Evolutionary conservation across 768 basidiomycete genomes (phyloP), one percentile per base, ranked within the genome.

Genomic region (Artomyces pyxidatus): DNA sequence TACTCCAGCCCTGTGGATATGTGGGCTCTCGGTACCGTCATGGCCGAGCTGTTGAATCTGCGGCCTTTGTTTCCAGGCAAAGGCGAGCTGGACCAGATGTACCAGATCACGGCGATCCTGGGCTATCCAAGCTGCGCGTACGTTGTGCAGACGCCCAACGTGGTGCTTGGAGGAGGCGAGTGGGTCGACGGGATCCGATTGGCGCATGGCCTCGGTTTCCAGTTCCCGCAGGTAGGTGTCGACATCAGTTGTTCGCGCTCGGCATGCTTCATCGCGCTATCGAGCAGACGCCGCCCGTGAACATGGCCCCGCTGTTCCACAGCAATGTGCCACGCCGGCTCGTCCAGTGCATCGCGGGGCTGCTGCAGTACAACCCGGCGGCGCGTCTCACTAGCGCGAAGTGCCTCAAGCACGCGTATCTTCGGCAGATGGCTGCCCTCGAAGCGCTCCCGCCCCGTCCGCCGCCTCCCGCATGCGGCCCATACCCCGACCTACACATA

Each of bases 11-110:
- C 9, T 93, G 97, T 19, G 95, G 96, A 98, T 61, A 90, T 97
- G 87, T 98, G 95, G 95, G 95, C 95, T 2, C 70, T 98, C 50
- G 95, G 95, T 10, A 94, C 94, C 5, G 97, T 98, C 65, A 85
- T 98, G 79, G 90, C 92, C 9, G 95, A 98, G 66, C 72, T 96
- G 47, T 76, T 95, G 66, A 97, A 94, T 63, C 76, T 98, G 52
- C 85, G 90, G 54, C 93, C 95, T 4, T 71, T 98, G 35, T 98
- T 98, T 64, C 94, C 94, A 25, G 94, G 95, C 12, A 80, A 82
- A 39, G 84, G 83, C 63, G 91, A 96, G 63, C 72, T 88, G 45
- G 95, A 98, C 70, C 96, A 99, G 68, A 82, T 98, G 28, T 81
- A 75, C 52, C 75, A 83, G 63, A 96, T 98, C 51, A 90, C 87